Percentiles rank a stretch among this genome's conserved stretches.
These are phyloP conservation scores for Striga asiatica DNA, from an alignment of 257 asterid genomes.

Conservation along the genomic window DNA sequence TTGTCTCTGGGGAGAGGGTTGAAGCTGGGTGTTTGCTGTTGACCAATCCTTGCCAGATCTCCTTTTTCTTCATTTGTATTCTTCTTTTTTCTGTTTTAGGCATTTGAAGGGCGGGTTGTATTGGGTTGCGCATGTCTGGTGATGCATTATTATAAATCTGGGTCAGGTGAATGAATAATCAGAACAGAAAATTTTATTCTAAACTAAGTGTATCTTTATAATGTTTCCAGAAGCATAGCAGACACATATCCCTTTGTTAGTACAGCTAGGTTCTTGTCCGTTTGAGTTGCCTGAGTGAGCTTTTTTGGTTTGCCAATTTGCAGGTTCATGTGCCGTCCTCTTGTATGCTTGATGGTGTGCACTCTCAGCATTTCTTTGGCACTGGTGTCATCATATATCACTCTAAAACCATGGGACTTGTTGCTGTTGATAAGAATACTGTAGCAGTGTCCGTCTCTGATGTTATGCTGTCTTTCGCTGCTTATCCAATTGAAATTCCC, in stretches of 20 bases:
- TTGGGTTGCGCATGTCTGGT: not conserved
- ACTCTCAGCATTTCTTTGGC: slow-evolving; percentile 95
- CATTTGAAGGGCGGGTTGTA: slow-evolving; percentile 14
- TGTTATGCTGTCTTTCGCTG: slow-evolving; percentile 97
- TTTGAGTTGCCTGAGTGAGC: slow-evolving; percentile 7
- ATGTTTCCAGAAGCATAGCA: not conserved
- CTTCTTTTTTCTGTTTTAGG: too few species aligned
- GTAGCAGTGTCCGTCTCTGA: slow-evolving; percentile 95
- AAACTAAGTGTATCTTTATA: not conserved
- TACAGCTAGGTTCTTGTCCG: slow-evolving; percentile 6
- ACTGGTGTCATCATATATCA: slow-evolving; percentile 88
- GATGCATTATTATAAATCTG: not conserved
- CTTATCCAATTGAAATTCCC: slow-evolving; percentile 95
- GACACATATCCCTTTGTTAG: not conserved
- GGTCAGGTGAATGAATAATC: slow-evolving; percentile 10
- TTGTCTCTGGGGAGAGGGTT: too few species aligned
- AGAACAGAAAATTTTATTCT: too few species aligned
- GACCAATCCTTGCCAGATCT: too few species aligned
- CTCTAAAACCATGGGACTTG: slow-evolving; percentile 85
- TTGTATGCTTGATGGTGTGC: slow-evolving; percentile 99
- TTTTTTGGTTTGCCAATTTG: slow-evolving; percentile 14
- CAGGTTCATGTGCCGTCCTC: slow-evolving; percentile 99
- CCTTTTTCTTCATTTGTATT: too few species aligned
- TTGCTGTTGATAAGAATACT: slow-evolving; percentile 93
- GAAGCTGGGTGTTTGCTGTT: too few species aligned